Evolutionary conservation across 1,139 yeast species (phyloP).

Genomic region (Suhomyces yuchorum): DNA sequence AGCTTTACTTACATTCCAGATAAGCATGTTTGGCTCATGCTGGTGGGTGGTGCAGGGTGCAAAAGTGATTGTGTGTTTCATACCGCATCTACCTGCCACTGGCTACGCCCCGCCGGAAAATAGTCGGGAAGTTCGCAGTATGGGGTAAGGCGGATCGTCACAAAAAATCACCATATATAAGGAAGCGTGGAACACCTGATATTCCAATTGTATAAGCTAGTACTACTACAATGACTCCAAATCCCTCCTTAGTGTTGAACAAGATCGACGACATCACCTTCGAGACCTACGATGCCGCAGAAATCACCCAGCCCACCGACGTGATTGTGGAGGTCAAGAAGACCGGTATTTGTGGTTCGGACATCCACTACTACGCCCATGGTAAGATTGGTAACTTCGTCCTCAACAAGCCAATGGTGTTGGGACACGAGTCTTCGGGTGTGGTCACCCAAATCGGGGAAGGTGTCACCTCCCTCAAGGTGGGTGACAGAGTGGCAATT

Average conservation of each 20-base stretch:
- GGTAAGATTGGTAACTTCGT: conserved; percentile 77
- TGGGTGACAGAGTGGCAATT: conserved; percentile 82
- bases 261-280: conserved; percentile 63
- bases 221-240: conserved; percentile 21
- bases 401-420: conserved; percentile 64
- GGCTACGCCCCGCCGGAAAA: conserved; percentile 6
- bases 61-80: neutral
- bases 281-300: conserved; percentile 69
- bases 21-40: no score
- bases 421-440: conserved; percentile 81
- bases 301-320: conserved; percentile 59
- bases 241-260: conserved; percentile 72
- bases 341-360: conserved; percentile 90
- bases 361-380: conserved; percentile 78
- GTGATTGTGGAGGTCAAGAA: conserved; percentile 74
- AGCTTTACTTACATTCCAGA: no score
- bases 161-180: neutral
- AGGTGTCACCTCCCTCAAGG: conserved; percentile 58
- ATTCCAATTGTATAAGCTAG: neutral
- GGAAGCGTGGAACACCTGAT: neutral
- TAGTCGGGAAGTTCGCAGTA: conserved; percentile 8
- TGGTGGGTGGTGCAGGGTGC: neutral
- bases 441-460: conserved; percentile 66
- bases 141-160: conserved; percentile 8
- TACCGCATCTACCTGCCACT: conserved; percentile 1